A percentile compares a stretch with the other conserved stretches of the same genome.
These are phyloP conservation scores for Balansia obtecta DNA, from an alignment of 2,329 filamentous ascomycete genomes.

Conservation along the genomic window DNA sequence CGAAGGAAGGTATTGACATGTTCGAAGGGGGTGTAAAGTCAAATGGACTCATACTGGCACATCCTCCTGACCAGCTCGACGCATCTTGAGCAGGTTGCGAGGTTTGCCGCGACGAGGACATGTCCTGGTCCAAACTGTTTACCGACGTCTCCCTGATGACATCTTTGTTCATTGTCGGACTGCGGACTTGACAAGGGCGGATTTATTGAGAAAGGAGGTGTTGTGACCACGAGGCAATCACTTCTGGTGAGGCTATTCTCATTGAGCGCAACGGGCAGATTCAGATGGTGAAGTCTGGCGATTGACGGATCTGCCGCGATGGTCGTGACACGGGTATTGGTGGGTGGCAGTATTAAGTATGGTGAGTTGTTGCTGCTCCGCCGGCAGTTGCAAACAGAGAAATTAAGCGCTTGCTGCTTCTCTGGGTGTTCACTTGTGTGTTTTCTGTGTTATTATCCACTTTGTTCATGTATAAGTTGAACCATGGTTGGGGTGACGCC, in stretches of 20 bases:
- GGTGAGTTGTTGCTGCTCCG: neutral
- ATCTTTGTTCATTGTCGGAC: slow-evolving; percentile 4
- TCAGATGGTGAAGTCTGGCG: too few species aligned
- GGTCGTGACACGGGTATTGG: too few species aligned
- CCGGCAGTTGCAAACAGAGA: neutral
- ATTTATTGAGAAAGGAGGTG: neutral
- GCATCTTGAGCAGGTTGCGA: slow-evolving; percentile 6
- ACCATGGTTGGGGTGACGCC: neutral
- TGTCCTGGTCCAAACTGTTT: slow-evolving; percentile 2
- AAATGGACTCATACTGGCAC: slow-evolving; percentile 6
- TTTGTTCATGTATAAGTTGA: neutral
- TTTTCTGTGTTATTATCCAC: neutral
- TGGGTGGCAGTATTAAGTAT: too few species aligned
- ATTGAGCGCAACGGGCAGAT: too few species aligned
- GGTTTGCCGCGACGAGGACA: slow-evolving; percentile 3
- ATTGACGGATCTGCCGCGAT: too few species aligned
- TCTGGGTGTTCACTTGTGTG: neutral
- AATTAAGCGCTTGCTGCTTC: neutral
- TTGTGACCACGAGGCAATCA: neutral
- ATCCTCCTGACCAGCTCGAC: slow-evolving; percentile 6
- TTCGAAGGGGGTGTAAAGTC: slow-evolving; percentile 15
- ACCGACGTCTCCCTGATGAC: slow-evolving; percentile 1
- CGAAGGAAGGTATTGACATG: slow-evolving; percentile 16
- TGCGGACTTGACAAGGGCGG: neutral
- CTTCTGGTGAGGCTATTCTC: too few species aligned